A percentile compares a stretch with the other conserved stretches of the same genome.
phyloP scores from a whole-genome alignment of 208 protist species.

The Trypanosoma conorhini region DNA sequence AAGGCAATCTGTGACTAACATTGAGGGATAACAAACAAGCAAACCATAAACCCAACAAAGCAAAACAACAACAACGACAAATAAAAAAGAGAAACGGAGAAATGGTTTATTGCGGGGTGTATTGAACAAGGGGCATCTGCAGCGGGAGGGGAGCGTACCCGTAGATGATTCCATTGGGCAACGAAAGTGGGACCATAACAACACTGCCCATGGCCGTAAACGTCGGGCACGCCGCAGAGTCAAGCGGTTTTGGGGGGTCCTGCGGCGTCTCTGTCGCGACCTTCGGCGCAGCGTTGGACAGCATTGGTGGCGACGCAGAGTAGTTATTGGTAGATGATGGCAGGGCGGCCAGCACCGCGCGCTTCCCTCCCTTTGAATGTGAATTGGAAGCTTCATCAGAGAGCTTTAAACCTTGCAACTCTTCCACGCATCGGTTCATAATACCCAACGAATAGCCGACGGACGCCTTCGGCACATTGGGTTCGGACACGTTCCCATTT shows the following conservation, averaged over 20 bases:
- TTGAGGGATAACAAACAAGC: not conserved
- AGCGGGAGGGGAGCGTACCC: constrained; percentile 25
- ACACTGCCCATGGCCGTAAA: constrained; percentile 3
- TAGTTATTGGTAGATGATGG: constrained; percentile 30
- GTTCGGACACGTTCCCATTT: not conserved
- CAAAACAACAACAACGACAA: not conserved
- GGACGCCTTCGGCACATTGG: not conserved
- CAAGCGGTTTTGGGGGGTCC: not conserved
- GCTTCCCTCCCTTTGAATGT: constrained; percentile 3
- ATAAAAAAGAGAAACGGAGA: constrained; percentile 12
- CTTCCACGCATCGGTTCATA: constrained; percentile 15
- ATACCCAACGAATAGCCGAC: constrained; percentile 4
- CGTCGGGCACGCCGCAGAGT: not conserved
- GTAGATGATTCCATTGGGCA: constrained; percentile 20
- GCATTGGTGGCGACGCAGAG: not conserved
- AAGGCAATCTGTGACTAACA: not conserved
- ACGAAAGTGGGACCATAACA: constrained; percentile 27
- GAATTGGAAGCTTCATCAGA: not conserved
- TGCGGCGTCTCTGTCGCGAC: not conserved
- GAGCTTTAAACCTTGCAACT: constrained; percentile 4
- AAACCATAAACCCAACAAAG: not conserved
- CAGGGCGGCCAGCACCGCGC: constrained; percentile 7
- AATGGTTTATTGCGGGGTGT: not conserved
- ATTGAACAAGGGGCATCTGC: not conserved
- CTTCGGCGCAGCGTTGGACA: not conserved